Conservation (phyloP, 306 rosid species). For the Cicer pinnatifidum region DNA sequence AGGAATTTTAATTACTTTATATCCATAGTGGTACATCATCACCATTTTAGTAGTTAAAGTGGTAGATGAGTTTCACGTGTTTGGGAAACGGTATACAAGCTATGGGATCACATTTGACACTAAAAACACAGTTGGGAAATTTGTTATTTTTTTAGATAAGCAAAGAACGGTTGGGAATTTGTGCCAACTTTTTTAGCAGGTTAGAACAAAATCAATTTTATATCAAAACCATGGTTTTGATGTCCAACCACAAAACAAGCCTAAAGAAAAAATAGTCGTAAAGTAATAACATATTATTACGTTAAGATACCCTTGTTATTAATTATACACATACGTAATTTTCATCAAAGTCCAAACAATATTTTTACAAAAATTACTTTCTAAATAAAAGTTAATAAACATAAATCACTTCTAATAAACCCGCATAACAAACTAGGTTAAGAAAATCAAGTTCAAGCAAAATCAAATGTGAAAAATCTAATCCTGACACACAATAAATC, state of each 20-base stretch:
- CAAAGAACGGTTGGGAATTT: neutral
- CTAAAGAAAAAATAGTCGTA: neutral
- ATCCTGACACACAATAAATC: neutral
- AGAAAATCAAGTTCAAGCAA: conserved; percentile 17
- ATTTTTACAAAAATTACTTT: neutral
- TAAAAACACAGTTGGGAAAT: neutral
- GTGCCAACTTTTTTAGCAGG: neutral
- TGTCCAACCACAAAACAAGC: conserved; percentile 21
- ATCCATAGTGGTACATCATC: neutral
- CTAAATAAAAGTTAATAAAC: neutral
- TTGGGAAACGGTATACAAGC: neutral
- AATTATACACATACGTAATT: neutral
- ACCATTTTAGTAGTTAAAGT: conserved; percentile 17
- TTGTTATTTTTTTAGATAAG: too few species aligned
- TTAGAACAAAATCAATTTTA: conserved; percentile 1
- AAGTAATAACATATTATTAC: neutral
- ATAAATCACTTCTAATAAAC: neutral
- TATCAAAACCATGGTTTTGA: conserved; percentile 1
- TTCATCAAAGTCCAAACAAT: neutral
- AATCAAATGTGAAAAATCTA: conserved; percentile 19
- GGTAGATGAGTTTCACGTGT: neutral
- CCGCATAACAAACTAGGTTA: neutral
- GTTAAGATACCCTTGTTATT: neutral
- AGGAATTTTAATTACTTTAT: conserved; percentile 16
- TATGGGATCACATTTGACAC: neutral